phyloP scores from a whole-genome alignment of 148 eudicot species.

The Rhododendron mucronatum region DNA sequence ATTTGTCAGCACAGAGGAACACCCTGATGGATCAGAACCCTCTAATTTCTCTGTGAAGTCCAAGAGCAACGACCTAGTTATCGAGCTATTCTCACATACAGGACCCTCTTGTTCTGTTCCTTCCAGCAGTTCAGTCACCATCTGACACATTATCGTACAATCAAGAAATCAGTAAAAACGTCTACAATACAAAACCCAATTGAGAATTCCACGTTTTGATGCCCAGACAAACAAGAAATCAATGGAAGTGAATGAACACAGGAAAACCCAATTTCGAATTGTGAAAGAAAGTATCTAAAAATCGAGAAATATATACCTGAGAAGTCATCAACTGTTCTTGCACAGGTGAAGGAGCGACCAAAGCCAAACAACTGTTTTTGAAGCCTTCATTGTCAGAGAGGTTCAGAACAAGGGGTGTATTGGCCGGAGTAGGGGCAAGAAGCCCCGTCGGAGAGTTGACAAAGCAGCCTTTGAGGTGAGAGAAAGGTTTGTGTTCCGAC shows the following conservation, averaged over 20 bases:
- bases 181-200: not conserved
- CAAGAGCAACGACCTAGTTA: constrained; percentile 58
- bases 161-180: not conserved
- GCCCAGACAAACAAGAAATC: not conserved
- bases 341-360: constrained; percentile 37
- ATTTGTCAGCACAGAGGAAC: constrained; percentile 42
- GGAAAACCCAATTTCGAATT: not conserved
- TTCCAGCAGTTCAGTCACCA: constrained; percentile 25
- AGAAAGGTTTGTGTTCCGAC: constrained; percentile 24
- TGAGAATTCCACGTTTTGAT: not conserved
- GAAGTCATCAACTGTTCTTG: constrained; percentile 44
- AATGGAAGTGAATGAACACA: not conserved
- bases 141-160: constrained; percentile 14
- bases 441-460: constrained; percentile 45
- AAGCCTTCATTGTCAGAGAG: constrained; percentile 21
- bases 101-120: constrained; percentile 20
- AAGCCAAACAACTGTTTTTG: constrained; percentile 23
- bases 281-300: not conserved
- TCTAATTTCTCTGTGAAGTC: constrained; percentile 78
- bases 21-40: constrained; percentile 32
- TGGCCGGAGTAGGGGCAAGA: constrained; percentile 84
- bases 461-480: constrained; percentile 31
- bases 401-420: constrained; percentile 55
- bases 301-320: constrained; percentile 25
- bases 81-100: constrained; percentile 38